A percentile compares a stretch with the other conserved stretches of the same genome.
Conservation (phyloP, 768 basidiomycete genomes). For the Psilocybe sp. region DNA sequence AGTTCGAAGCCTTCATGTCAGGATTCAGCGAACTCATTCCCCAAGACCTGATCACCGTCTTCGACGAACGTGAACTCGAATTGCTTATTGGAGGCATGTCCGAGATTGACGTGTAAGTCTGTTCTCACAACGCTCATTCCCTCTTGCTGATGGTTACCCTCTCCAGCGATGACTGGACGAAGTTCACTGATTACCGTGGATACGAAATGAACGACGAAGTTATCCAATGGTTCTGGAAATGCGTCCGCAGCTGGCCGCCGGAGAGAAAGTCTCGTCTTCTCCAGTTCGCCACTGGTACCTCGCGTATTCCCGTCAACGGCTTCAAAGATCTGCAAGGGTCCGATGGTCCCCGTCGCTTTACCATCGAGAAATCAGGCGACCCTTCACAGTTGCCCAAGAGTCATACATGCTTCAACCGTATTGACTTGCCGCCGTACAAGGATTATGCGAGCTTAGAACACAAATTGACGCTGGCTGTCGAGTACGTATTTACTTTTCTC, state of each 20-base stretch:
- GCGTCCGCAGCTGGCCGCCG: slow-evolving; percentile 94
- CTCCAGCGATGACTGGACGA: slow-evolving; percentile 88
- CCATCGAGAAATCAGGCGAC: slow-evolving; percentile 98
- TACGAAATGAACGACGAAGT: slow-evolving; percentile 95
- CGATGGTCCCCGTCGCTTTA: slow-evolving; percentile 95
- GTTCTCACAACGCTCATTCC: neutral
- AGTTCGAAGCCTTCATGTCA: slow-evolving; percentile 99
- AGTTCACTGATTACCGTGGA: slow-evolving; percentile 98
- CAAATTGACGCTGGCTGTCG: slow-evolving; percentile 91
- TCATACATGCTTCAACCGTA: slow-evolving; percentile 94
- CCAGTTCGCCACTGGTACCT: slow-evolving; percentile 97
- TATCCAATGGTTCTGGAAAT: slow-evolving; percentile 99
- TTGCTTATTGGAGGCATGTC: slow-evolving; percentile 99
- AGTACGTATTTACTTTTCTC: slow-evolving; percentile 52
- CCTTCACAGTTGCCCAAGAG: slow-evolving; percentile 96
- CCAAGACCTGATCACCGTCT: slow-evolving; percentile 95
- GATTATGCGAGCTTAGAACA: slow-evolving; percentile 93
- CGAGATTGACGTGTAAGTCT: slow-evolving; percentile 94
- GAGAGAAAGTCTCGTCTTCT: slow-evolving; percentile 95
- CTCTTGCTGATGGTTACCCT: neutral
- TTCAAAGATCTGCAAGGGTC: slow-evolving; percentile 99
- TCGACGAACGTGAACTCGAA: slow-evolving; percentile 97
- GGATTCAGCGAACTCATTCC: slow-evolving; percentile 99
- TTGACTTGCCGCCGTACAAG: slow-evolving; percentile 97
- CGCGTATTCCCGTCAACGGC: slow-evolving; percentile 95